Conservation (phyloP, 2,329 filamentous ascomycete species). For the Alternaria conjuncta region DNA sequence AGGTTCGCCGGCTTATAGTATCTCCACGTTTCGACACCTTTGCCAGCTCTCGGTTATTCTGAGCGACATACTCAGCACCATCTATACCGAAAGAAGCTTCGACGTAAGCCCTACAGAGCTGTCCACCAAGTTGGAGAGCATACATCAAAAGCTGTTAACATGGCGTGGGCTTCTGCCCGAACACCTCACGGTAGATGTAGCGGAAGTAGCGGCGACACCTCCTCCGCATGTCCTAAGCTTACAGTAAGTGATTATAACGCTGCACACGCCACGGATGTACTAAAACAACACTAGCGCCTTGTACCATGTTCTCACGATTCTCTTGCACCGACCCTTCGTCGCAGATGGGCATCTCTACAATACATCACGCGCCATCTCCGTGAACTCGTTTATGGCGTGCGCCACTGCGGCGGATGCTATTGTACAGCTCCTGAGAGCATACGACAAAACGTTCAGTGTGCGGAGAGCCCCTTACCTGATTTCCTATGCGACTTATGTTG, state of each 20-base stretch:
- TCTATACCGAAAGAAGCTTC: conserved; percentile 50
- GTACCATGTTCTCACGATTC: conserved; percentile 60
- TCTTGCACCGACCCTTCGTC: conserved; percentile 62
- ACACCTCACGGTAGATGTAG: conserved; percentile 51
- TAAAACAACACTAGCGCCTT: conserved; percentile 42
- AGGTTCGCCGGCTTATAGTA: conserved; percentile 50
- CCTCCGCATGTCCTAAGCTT: conserved; percentile 47
- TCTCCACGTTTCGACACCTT: conserved; percentile 53
- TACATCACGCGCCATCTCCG: conserved; percentile 49
- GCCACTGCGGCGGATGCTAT: conserved; percentile 56
- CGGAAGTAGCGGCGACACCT: conserved; percentile 30
- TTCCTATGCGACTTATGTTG: conserved; percentile 63
- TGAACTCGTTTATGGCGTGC: conserved; percentile 55
- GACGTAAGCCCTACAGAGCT: conserved; percentile 46
- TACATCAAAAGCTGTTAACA: conserved; percentile 52
- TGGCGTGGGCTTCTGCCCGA: conserved; percentile 54
- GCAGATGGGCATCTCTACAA: conserved; percentile 58
- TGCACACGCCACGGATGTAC: not conserved
- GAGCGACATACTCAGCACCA: conserved; percentile 50
- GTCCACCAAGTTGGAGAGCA: conserved; percentile 42
- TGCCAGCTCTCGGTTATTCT: conserved; percentile 56
- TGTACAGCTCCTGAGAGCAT: conserved; percentile 52
- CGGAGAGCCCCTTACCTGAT: conserved; percentile 60
- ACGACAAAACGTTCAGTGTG: conserved; percentile 56
- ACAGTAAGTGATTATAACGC: conserved; percentile 19